These are phyloP conservation scores for Tylopilus intermedius DNA, from an alignment of 768 basidiomycete genomes.

Conservation along the genomic window DNA sequence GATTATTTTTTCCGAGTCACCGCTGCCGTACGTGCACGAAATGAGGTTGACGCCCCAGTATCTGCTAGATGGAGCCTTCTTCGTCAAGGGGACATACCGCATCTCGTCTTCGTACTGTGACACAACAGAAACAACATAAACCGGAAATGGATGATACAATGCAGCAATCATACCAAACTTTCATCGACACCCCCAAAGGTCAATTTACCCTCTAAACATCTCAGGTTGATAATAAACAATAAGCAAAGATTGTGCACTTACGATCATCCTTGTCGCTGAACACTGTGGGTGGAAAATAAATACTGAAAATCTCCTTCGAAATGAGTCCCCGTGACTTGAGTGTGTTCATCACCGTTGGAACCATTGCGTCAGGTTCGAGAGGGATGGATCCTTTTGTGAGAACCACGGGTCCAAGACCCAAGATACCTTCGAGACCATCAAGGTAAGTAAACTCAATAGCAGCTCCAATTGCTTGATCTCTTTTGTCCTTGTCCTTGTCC, in stretches of 20 bases:
- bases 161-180: slow-evolving; percentile 8
- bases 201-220: slow-evolving; percentile 19
- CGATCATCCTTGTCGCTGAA: slow-evolving; percentile 5
- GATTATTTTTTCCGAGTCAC: no score
- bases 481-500: no score
- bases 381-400: slow-evolving; percentile 9
- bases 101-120: slow-evolving; percentile 20
- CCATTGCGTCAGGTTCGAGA: not conserved
- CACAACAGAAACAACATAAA: not conserved
- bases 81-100: slow-evolving; percentile 24
- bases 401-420: slow-evolving; percentile 23
- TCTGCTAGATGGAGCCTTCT: slow-evolving; percentile 17
- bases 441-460: slow-evolving; percentile 7
- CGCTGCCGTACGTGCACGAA: slow-evolving; percentile 15
- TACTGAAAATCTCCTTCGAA: slow-evolving; percentile 9
- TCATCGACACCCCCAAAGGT: slow-evolving; percentile 22
- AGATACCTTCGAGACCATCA: slow-evolving; percentile 20
- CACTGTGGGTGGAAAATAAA: slow-evolving; percentile 20
- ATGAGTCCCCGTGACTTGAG: slow-evolving; percentile 17
- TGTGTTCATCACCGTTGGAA: slow-evolving; percentile 25
- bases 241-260: not conserved
- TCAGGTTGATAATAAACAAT: not conserved
- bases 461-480: slow-evolving; percentile 26
- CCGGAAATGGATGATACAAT: no score
- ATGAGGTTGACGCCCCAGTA: slow-evolving; percentile 31